A percentile compares a stretch with the other conserved stretches of the same genome.
Conservation (phyloP, 371 early-diverging fungal genomes). For the Actinomortierella ambigua region DNA sequence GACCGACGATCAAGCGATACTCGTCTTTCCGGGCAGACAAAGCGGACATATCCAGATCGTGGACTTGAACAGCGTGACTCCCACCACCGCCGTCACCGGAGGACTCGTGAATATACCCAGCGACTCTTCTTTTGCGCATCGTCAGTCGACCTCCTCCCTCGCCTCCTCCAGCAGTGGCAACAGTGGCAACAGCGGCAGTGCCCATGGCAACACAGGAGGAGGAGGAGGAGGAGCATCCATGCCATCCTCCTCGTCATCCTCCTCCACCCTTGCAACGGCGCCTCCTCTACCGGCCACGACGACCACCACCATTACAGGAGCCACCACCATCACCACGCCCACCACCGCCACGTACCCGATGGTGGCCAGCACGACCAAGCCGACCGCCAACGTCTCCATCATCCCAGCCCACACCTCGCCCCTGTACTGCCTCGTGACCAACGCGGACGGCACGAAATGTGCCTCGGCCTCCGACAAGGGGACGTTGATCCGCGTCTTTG, state of each 20-base stretch:
- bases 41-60: conserved; percentile 89
- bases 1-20: conserved; percentile 62
- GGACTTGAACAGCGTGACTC: conserved; percentile 70
- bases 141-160: conserved; percentile 4
- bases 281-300: not conserved
- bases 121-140: conserved; percentile 1
- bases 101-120: conserved; percentile 4
- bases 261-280: conserved; percentile 8
- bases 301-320: conserved; percentile 1
- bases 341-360: conserved; percentile 33
- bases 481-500: conserved; percentile 90
- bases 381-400: conserved; percentile 70
- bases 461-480: conserved; percentile 90
- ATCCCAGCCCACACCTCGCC: conserved; percentile 86
- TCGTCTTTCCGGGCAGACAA: conserved; percentile 80
- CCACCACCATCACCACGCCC: conserved; percentile 1
- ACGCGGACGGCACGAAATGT: conserved; percentile 75
- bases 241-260: conserved; percentile 19
- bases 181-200: not conserved
- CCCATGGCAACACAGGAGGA: too few species aligned
- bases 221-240: too few species aligned
- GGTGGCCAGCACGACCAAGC: conserved; percentile 43
- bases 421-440: conserved; percentile 79
- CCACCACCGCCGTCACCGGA: conserved; percentile 34
- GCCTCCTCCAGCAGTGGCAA: conserved; percentile 2